phyloP scores from a whole-genome alignment of 176 grass and related monocot genomes.

The Ampelocalamus luodianensis region DNA sequence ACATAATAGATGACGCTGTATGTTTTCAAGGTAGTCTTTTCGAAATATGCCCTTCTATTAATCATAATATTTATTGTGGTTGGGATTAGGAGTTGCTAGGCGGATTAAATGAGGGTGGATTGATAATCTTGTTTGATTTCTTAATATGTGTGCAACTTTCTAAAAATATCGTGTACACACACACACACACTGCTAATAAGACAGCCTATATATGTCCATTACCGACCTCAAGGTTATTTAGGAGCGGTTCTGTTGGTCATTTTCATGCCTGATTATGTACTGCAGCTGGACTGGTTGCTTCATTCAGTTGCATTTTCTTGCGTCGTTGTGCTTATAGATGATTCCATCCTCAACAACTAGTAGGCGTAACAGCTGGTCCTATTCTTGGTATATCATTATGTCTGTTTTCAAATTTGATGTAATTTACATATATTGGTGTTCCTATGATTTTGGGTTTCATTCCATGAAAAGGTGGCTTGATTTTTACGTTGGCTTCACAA shows the following conservation, averaged over 20 bases:
- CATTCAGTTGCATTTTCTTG: conserved; percentile 11
- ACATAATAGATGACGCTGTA: not conserved
- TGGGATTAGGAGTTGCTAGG: not conserved
- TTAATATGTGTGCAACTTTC: not conserved
- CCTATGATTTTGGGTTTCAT: too few relatives aligned
- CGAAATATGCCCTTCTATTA: not conserved
- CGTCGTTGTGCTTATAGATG: not conserved
- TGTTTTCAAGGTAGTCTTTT: not conserved
- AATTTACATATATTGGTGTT: conserved; percentile 7
- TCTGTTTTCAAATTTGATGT: not conserved
- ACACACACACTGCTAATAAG: not conserved
- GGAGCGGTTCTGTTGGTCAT: not conserved
- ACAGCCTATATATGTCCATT: not conserved
- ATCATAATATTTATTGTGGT: not conserved
- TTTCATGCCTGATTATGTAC: conserved; percentile 7
- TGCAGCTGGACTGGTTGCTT: not conserved
- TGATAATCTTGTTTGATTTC: not conserved
- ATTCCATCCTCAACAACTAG: not conserved
- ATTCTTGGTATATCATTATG: not conserved
- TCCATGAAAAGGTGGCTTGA: too few relatives aligned
- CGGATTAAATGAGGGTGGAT: not conserved
- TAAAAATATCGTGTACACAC: not conserved
- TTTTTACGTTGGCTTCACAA: too few relatives aligned
- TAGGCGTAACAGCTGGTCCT: not conserved
- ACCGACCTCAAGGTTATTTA: not conserved